A percentile compares a stretch with the other conserved stretches of the same genome.
These are phyloP conservation scores for Ophiostoma angusticollis DNA, from an alignment of 2,329 filamentous ascomycete genomes.

Conservation along the genomic window DNA sequence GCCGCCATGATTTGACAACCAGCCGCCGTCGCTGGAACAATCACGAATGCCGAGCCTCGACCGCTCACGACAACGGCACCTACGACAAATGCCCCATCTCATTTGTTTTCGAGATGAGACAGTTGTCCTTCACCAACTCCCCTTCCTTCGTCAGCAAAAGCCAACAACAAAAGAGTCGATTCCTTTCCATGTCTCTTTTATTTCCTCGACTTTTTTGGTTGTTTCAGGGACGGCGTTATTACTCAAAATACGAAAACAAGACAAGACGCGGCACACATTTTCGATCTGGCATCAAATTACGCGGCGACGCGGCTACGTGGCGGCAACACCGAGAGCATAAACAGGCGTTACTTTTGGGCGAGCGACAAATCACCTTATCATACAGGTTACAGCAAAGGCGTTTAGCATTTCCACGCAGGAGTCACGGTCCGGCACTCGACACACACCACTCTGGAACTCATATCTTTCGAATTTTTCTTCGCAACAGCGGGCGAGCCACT, in stretches of 20 bases:
- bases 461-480: conserved; percentile 15
- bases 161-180: conserved; percentile 1
- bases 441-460: conserved; percentile 12
- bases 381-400: conserved; percentile 21
- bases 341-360: conserved; percentile 3
- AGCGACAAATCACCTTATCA: conserved; percentile 3
- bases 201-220: conserved; percentile 6
- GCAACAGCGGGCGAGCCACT: conserved; percentile 29
- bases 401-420: conserved; percentile 15
- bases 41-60: conserved; percentile 22
- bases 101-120: conserved; percentile 4
- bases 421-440: conserved; percentile 6
- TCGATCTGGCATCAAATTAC: conserved; percentile 14
- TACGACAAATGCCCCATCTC: conserved; percentile 9
- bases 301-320: conserved; percentile 13
- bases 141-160: not conserved
- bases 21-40: conserved; percentile 34
- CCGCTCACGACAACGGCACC: conserved; percentile 28
- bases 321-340: conserved; percentile 4
- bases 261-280: not conserved
- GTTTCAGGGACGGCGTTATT: conserved; percentile 14
- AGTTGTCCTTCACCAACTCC: not conserved
- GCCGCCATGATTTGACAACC: conserved; percentile 75
- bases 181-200: not conserved
- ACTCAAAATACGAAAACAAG: conserved; percentile 1